Conservation (phyloP, 176 grass and related monocot genomes). For the Paspalum notatum region DNA sequence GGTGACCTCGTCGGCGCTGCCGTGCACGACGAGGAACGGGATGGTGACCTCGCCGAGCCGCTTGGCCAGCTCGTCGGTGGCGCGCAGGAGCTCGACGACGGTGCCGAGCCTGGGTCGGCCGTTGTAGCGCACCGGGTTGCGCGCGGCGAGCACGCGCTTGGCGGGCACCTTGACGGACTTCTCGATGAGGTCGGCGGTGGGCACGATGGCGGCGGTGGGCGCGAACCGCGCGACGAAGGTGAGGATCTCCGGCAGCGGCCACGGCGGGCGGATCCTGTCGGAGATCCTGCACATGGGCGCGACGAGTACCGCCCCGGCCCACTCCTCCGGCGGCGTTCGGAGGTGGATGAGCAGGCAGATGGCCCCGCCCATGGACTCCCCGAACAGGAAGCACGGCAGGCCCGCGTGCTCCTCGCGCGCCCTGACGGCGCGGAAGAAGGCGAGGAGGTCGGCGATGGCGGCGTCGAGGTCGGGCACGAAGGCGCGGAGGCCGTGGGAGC, state of each 20-base stretch:
- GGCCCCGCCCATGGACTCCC: slow-evolving; percentile 91
- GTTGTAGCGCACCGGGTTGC: slow-evolving; percentile 79
- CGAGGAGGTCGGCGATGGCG: slow-evolving; percentile 58
- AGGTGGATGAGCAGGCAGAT: slow-evolving; percentile 89
- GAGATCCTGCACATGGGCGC: slow-evolving; percentile 96
- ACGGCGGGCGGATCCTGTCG: slow-evolving; percentile 73
- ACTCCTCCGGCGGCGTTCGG: slow-evolving; percentile 48
- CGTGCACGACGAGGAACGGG: slow-evolving; percentile 93
- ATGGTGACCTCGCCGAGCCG: slow-evolving; percentile 72
- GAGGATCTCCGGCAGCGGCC: slow-evolving; percentile 72
- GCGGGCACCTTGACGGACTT: slow-evolving; percentile 85
- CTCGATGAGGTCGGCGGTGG: slow-evolving; percentile 81
- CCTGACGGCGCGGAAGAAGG: slow-evolving; percentile 68
- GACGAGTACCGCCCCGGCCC: slow-evolving; percentile 83
- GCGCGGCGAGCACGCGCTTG: slow-evolving; percentile 68
- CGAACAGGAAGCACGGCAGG: slow-evolving; percentile 71
- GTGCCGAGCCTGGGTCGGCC: slow-evolving; percentile 86
- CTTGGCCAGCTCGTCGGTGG: slow-evolving; percentile 62
- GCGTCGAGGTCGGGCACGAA: slow-evolving; percentile 74
- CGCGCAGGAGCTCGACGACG: slow-evolving; percentile 73
- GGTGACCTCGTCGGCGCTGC: slow-evolving; percentile 88
- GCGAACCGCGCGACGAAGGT: slow-evolving; percentile 67
- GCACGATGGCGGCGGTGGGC: slow-evolving; percentile 82
- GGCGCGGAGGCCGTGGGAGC: slow-evolving; percentile 71
- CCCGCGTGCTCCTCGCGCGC: slow-evolving; percentile 33